Base-by-base conservation (phyloP, 169 alveolate genomes). In the Eimeria maxima region DNA sequence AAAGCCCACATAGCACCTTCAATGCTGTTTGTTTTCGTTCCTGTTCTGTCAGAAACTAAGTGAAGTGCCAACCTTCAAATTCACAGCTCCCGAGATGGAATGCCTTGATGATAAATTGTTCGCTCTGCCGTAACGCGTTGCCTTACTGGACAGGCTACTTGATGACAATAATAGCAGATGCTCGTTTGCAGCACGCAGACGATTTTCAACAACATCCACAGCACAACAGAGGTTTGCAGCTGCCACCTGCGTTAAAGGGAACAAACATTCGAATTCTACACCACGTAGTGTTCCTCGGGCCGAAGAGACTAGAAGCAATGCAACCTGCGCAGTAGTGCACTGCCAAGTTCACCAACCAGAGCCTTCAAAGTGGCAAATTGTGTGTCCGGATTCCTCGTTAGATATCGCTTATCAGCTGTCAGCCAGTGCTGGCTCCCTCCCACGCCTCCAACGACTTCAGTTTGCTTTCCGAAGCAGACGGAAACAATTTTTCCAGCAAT, bases 211-310 rank as follows among this genome's bases (percentile, higher is more conserved):
- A 16, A 87, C 65, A 60, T 65, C 94, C 81, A 63, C 80, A 11
- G 94, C 94, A 18, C 83, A 42, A 50, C 94, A 65, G 63, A 87
- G 80, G 24, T 87, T 87, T n/a, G 81, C 94, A 13, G 94, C 94
- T 16, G 53, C 83, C 94, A 44, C 94, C 94, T 87, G 94, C n/a
- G 65, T 29, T 8, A 16, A 5, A 22, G 65, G 8, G 7, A 84
- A 22, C 14, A 29, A 7, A 4, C 69, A 8, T 3, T 2, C 71
- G 50, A 27, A n/a, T 16, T 14, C 50, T 22, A 44, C 50, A n/a
- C 47, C 47, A 0, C 45, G 0, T 4, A 14, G 20, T 47, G 90
- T 4, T 44, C 71, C 10, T 4, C 42, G 14, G 24, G 65, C 24
- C 7, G 83, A 18, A 29, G 6, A 38, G 8, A 3, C 33, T 73